Conservation (phyloP, 2,329 filamentous ascomycete species). For the Fusarium sulawesiense region DNA sequence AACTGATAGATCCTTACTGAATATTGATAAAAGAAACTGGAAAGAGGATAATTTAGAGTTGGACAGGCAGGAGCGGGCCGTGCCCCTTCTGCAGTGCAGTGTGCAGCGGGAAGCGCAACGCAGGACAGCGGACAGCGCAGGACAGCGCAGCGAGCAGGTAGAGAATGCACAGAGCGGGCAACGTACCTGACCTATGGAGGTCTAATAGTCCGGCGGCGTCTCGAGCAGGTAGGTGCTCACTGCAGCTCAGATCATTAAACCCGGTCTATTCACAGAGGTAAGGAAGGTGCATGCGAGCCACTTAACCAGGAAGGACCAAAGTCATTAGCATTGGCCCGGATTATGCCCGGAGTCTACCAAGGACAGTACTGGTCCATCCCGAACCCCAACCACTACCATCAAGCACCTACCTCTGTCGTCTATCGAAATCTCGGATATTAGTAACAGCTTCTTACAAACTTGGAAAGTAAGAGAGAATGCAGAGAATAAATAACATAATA, state of each 20-base stretch:
- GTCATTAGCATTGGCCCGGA: background rate
- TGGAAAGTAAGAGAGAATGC: background rate
- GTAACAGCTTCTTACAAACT: background rate
- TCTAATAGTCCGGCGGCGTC: background rate
- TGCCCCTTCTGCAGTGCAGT: conserved; percentile 1
- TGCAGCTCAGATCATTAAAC: conserved; percentile 2
- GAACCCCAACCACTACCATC: background rate
- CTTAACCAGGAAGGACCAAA: background rate
- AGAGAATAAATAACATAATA: background rate
- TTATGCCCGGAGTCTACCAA: background rate
- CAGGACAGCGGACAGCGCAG: background rate
- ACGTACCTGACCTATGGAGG: background rate
- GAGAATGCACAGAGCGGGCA: background rate
- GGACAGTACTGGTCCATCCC: background rate
- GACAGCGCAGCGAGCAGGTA: background rate
- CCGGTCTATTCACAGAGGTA: background rate
- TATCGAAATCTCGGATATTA: background rate
- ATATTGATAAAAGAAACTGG: background rate
- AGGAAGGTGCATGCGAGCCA: conserved; percentile 1
- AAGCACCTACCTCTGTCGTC: background rate
- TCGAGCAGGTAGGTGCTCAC: background rate
- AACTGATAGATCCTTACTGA: background rate
- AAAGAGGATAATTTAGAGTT: conserved; percentile 10
- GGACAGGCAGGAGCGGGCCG: background rate
- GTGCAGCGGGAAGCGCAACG: background rate